Evolutionary conservation across 2,329 filamentous ascomycete genomes (phyloP).

Genomic region (Botryotinia globosa): DNA sequence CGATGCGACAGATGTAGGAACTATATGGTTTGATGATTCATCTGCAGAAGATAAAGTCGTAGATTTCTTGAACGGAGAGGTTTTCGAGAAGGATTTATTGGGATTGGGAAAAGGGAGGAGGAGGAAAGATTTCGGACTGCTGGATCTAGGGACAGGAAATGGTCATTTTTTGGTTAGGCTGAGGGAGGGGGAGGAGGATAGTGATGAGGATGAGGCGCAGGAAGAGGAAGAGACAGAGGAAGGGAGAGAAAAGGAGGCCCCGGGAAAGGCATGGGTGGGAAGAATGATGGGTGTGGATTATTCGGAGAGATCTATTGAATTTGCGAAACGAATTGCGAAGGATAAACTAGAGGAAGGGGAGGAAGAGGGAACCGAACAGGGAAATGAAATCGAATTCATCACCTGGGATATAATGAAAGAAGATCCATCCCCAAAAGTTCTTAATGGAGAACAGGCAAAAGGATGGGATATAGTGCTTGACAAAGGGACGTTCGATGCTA

Average conservation of each 20-base stretch:
- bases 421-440: slow-evolving; percentile 38
- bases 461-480: slow-evolving; percentile 93
- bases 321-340: slow-evolving; percentile 64
- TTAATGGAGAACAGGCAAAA: slow-evolving; percentile 22
- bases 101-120: slow-evolving; percentile 20
- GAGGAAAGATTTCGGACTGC: slow-evolving; percentile 52
- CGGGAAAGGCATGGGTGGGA: slow-evolving; percentile 68
- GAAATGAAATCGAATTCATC: slow-evolving; percentile 44
- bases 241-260: slow-evolving; percentile 39
- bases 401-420: slow-evolving; percentile 51
- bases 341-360: slow-evolving; percentile 35
- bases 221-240: slow-evolving; percentile 58
- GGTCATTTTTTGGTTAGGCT: slow-evolving; percentile 87
- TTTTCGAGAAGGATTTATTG: slow-evolving; percentile 26
- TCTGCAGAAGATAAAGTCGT: slow-evolving; percentile 81
- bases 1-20: slow-evolving; percentile 77
- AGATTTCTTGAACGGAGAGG: slow-evolving; percentile 47
- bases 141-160: slow-evolving; percentile 93
- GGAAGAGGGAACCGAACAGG: slow-evolving; percentile 26
- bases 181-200: slow-evolving; percentile 46
- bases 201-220: slow-evolving; percentile 25
- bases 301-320: slow-evolving; percentile 67
- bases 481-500: slow-evolving; percentile 96
- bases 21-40: slow-evolving; percentile 95
- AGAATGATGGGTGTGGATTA: slow-evolving; percentile 87